phyloP scores from a whole-genome alignment of 306 rosid genomes.

The Cucurbita ficifolia region DNA sequence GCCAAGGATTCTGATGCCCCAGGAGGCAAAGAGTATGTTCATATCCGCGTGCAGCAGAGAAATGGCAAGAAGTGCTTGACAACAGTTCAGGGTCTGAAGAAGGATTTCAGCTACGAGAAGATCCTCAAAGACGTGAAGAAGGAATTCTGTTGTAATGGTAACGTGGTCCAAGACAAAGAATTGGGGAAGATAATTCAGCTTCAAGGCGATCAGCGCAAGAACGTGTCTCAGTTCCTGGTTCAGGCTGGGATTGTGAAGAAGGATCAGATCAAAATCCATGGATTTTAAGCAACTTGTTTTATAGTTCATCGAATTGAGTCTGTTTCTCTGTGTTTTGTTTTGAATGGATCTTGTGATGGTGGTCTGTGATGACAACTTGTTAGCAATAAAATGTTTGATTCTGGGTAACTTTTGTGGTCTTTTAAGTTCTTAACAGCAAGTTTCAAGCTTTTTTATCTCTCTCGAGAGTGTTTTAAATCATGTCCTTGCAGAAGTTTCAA shows the following conservation, averaged over 20 bases:
- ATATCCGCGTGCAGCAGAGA: constrained; percentile 75
- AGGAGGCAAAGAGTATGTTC: constrained; percentile 60
- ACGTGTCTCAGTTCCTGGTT: constrained; percentile 53
- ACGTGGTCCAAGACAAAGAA: constrained; percentile 83
- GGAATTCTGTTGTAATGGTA: constrained; percentile 84
- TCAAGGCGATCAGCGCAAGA: constrained; percentile 88
- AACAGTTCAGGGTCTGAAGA: constrained; percentile 76
- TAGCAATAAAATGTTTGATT: not conserved
- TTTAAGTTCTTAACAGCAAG: not conserved
- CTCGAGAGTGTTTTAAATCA: too few species aligned
- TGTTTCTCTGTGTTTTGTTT: not conserved
- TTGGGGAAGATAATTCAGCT: constrained; percentile 78
- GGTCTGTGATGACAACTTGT: not conserved
- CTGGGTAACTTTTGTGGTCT: not conserved
- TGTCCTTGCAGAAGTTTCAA: too few species aligned
- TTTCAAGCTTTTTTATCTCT: too few species aligned
- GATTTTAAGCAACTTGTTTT: constrained; percentile 27
- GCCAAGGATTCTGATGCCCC: constrained; percentile 59
- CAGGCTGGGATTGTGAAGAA: constrained; percentile 52
- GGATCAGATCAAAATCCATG: constrained; percentile 80
- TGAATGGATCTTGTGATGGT: not conserved
- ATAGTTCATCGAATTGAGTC: not conserved
- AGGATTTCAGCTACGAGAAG: constrained; percentile 62
- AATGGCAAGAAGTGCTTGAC: constrained; percentile 80
- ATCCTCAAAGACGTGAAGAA: constrained; percentile 74